These are phyloP conservation scores for Pseudocercospora fuligena DNA, from an alignment of 2,329 filamentous ascomycete genomes.

Conservation along the genomic window DNA sequence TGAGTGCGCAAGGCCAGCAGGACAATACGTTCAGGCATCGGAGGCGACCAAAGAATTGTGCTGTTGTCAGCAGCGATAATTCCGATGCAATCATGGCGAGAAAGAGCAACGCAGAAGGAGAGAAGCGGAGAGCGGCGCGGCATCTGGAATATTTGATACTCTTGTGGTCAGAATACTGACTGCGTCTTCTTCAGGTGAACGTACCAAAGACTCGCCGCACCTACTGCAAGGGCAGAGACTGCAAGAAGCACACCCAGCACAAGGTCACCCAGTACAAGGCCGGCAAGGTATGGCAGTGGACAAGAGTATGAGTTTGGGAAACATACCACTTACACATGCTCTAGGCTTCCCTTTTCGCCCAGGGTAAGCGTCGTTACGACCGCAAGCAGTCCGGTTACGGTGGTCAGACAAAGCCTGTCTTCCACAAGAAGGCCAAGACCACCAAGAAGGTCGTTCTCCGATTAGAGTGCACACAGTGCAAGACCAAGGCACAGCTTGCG, in stretches of 20 bases:
- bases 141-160: not conserved
- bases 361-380: constrained; percentile 99
- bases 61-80: not conserved
- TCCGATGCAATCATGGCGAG: not conserved
- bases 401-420: constrained; percentile 99
- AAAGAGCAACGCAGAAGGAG: not conserved
- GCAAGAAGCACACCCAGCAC: constrained; percentile 78
- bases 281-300: constrained; percentile 69
- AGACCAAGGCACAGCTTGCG: constrained; percentile 96
- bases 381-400: constrained; percentile 99
- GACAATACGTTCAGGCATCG: not conserved
- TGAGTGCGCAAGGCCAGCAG: not conserved
- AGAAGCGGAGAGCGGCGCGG: constrained; percentile 8
- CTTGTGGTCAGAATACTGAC: constrained; percentile 7
- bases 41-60: too few species aligned
- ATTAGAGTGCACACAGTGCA: constrained; percentile 97
- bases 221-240: constrained; percentile 96
- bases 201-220: constrained; percentile 97
- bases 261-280: constrained; percentile 97
- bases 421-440: constrained; percentile 99
- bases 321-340: constrained; percentile 20
- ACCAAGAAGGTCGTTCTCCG: constrained; percentile 99
- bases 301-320: not conserved
- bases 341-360: constrained; percentile 87
- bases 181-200: constrained; percentile 73